Evolutionary conservation across 768 basidiomycete species (phyloP).

Genomic region (Lyophyllum semitale): DNA sequence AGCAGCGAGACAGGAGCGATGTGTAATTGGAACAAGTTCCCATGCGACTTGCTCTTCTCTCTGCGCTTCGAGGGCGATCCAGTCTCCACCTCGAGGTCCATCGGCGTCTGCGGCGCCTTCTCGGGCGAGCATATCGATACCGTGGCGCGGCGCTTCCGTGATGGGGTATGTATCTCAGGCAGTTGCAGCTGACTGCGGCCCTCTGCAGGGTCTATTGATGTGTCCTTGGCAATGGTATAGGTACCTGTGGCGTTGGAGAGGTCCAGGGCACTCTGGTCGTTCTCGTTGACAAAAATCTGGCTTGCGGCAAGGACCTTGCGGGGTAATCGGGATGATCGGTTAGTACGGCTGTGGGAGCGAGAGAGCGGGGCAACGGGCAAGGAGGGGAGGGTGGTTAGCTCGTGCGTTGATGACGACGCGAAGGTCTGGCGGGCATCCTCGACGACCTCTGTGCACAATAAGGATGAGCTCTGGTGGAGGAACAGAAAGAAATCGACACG

Average conservation of each 20-base stretch:
- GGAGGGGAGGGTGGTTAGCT: slow-evolving; percentile 53
- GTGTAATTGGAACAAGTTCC: slow-evolving; percentile 60
- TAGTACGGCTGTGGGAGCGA: slow-evolving; percentile 43
- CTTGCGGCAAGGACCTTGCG: slow-evolving; percentile 65
- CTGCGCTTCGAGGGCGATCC: slow-evolving; percentile 62
- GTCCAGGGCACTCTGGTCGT: slow-evolving; percentile 35
- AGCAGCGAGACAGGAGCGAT: slow-evolving; percentile 68
- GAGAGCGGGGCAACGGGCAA: slow-evolving; percentile 64
- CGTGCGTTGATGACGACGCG: slow-evolving; percentile 50
- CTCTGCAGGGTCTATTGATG: slow-evolving; percentile 21
- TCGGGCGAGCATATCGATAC: slow-evolving; percentile 67
- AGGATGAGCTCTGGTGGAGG: slow-evolving; percentile 10
- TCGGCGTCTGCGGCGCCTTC: slow-evolving; percentile 21
- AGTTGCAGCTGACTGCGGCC: slow-evolving; percentile 28
- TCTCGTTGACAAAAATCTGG: slow-evolving; percentile 65
- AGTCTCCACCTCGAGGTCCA: slow-evolving; percentile 34
- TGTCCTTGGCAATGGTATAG: slow-evolving; percentile 29
- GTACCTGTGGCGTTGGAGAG: slow-evolving; percentile 35
- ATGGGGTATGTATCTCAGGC: slow-evolving; percentile 43
- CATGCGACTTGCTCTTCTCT: slow-evolving; percentile 69
- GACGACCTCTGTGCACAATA: slow-evolving; percentile 66
- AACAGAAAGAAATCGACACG: not conserved
- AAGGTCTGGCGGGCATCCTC: slow-evolving; percentile 81
- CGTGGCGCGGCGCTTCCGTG: slow-evolving; percentile 59
- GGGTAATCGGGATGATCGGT: slow-evolving; percentile 56